phyloP scores from a whole-genome alignment of 2,329 filamentous ascomycete species.

The Fusarium cyanostomum region DNA sequence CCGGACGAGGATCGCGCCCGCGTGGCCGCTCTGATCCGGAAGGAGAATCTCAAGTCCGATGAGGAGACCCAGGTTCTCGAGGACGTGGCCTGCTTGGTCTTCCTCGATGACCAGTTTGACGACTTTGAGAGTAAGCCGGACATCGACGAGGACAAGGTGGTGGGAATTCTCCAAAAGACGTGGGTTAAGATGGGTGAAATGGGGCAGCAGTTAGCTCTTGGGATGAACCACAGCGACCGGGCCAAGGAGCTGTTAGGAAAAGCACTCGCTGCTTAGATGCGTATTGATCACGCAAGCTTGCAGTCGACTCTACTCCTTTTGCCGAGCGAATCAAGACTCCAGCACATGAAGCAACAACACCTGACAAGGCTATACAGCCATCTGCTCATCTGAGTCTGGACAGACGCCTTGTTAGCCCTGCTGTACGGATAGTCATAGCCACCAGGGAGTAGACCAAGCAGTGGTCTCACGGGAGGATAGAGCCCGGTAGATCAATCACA shows the following conservation, averaged over 20 bases:
- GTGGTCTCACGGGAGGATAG: too few species aligned
- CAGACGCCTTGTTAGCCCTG: too few species aligned
- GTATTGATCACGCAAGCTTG: neutral
- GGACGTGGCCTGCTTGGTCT: conserved; percentile 87
- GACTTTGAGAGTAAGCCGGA: conserved; percentile 75
- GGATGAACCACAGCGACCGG: conserved; percentile 71
- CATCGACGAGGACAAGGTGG: conserved; percentile 78
- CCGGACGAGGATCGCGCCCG: conserved; percentile 63
- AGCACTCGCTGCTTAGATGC: conserved; percentile 57
- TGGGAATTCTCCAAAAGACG: conserved; percentile 76
- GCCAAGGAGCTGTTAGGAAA: conserved; percentile 69
- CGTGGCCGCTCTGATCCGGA: conserved; percentile 78
- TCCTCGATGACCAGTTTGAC: conserved; percentile 87
- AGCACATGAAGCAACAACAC: neutral
- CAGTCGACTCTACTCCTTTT: neutral
- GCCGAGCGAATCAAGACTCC: neutral
- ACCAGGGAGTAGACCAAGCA: too few species aligned
- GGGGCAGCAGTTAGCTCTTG: conserved; percentile 71
- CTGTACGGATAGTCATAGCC: too few species aligned
- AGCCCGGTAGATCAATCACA: neutral
- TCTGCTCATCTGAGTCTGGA: neutral
- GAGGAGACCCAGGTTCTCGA: conserved; percentile 78
- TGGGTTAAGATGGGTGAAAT: conserved; percentile 78
- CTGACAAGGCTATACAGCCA: neutral
- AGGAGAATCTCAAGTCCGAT: conserved; percentile 72